Evolutionary conservation across 2,329 filamentous ascomycete genomes (phyloP).

Genomic region (Chaetothyriales sp.): DNA sequence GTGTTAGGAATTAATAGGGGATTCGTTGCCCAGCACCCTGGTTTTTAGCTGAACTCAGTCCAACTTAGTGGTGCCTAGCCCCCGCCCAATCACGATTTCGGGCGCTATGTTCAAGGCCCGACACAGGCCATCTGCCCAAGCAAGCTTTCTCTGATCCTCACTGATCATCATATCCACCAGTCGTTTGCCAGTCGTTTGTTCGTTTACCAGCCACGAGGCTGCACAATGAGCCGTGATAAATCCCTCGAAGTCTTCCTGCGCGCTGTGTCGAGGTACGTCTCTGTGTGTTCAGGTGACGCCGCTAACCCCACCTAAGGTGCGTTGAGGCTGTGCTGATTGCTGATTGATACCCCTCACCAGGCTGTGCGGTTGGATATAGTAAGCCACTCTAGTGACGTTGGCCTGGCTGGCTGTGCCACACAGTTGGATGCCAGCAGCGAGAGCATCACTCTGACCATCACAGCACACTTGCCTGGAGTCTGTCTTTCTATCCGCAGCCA

Average conservation of each 20-base stretch:
- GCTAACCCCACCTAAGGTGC: background rate
- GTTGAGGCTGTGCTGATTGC: background rate
- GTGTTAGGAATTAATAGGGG: background rate
- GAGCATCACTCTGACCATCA: background rate
- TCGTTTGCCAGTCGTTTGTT: background rate
- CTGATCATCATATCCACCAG: background rate
- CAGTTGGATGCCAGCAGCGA: background rate
- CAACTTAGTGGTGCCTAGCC: background rate
- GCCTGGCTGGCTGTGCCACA: background rate
- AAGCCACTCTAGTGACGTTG: background rate
- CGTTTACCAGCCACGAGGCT: background rate
- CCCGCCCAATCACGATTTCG: background rate
- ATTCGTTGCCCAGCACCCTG: background rate
- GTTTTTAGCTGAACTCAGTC: background rate
- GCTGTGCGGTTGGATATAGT: background rate
- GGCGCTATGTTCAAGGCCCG: background rate
- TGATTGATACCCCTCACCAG: background rate
- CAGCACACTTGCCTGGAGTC: slow-evolving; percentile 53
- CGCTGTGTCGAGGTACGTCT: background rate
- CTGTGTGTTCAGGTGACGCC: background rate
- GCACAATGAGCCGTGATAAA: background rate
- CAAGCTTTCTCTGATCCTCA: background rate
- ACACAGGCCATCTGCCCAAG: background rate
- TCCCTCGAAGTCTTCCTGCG: background rate
- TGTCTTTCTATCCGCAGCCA: slow-evolving; percentile 85